These are phyloP conservation scores for Eutrema yunnanense DNA, from an alignment of 345 rosid genomes.

Conservation along the genomic window DNA sequence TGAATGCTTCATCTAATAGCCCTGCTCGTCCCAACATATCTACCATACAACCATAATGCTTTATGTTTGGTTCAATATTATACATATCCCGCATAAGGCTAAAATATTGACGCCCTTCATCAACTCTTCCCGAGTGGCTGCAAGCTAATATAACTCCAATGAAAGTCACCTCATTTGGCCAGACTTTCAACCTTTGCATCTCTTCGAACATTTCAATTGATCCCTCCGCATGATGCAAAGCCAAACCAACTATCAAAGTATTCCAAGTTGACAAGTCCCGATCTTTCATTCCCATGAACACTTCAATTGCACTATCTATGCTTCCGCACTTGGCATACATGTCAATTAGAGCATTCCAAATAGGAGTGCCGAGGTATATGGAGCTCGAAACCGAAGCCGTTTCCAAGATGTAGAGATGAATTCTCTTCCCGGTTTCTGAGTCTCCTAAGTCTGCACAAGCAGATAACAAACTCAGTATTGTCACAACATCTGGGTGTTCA, in stretches of 20 bases:
- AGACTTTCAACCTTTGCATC: constrained; percentile 45
- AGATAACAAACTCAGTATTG: constrained; percentile 55
- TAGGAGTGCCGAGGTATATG: constrained; percentile 24
- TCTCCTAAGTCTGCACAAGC: constrained; percentile 61
- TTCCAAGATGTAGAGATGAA: constrained; percentile 43
- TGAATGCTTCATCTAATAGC: constrained; percentile 49
- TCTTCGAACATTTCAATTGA: constrained; percentile 43
- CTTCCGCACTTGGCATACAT: constrained; percentile 75
- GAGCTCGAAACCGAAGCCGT: constrained; percentile 14
- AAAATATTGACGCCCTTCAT: constrained; percentile 52
- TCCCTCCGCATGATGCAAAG: constrained; percentile 49
- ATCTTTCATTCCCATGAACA: constrained; percentile 46
- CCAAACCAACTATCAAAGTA: constrained; percentile 56
- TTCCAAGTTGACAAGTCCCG: constrained; percentile 65
- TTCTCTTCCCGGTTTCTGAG: constrained; percentile 47
- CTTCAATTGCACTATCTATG: constrained; percentile 46
- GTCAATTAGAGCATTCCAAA: constrained; percentile 60
- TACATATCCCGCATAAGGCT: constrained; percentile 45
- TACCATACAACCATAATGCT: constrained; percentile 71
- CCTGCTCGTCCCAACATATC: constrained; percentile 67
- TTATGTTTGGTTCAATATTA: constrained; percentile 50
- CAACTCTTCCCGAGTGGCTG: constrained; percentile 57
- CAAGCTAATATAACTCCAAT: constrained; percentile 62
- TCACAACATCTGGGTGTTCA: constrained; percentile 62
- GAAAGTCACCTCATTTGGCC: constrained; percentile 63